These are phyloP conservation scores for Prunus salicina DNA, from an alignment of 306 rosid genomes.

Conservation along the genomic window DNA sequence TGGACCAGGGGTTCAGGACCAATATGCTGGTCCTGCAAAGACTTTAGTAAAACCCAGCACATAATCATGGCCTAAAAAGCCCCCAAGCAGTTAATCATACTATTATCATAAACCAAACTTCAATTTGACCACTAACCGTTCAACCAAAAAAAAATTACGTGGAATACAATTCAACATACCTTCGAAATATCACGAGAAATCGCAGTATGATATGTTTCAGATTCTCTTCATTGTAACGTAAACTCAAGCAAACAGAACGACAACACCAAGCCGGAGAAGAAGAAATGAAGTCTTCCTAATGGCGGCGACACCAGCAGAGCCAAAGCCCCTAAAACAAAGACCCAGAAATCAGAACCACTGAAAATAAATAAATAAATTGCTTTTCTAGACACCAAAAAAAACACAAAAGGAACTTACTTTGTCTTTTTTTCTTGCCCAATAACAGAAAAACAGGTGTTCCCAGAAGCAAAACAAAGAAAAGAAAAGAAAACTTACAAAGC, in stretches of 20 bases:
- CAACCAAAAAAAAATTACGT: not conserved
- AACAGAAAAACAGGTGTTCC: not conserved
- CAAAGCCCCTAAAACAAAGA: constrained; percentile 17
- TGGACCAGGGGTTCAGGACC: constrained; percentile 6
- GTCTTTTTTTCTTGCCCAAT: not conserved
- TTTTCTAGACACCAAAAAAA: not conserved
- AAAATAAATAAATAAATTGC: not conserved
- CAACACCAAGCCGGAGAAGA: not conserved
- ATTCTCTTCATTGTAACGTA: constrained; percentile 40
- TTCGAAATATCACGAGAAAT: constrained; percentile 29
- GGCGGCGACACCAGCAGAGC: constrained; percentile 10
- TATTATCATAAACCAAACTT: constrained; percentile 1
- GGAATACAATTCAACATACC: constrained; percentile 21
- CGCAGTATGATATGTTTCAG: constrained; percentile 16
- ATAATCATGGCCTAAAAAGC: not conserved
- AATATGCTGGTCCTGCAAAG: not conserved
- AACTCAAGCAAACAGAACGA: constrained; percentile 48
- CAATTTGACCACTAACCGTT: not conserved
- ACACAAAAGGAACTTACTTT: constrained; percentile 8
- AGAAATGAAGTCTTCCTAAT: not conserved
- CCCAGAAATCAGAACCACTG: constrained; percentile 29
- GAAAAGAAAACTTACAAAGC: not conserved
- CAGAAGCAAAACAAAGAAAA: not conserved
- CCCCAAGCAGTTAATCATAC: not conserved
- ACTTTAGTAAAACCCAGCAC: not conserved